Base-by-base conservation (phyloP, 2,329 filamentous ascomycete genomes). In the Neodidymelliopsis sp. region DNA sequence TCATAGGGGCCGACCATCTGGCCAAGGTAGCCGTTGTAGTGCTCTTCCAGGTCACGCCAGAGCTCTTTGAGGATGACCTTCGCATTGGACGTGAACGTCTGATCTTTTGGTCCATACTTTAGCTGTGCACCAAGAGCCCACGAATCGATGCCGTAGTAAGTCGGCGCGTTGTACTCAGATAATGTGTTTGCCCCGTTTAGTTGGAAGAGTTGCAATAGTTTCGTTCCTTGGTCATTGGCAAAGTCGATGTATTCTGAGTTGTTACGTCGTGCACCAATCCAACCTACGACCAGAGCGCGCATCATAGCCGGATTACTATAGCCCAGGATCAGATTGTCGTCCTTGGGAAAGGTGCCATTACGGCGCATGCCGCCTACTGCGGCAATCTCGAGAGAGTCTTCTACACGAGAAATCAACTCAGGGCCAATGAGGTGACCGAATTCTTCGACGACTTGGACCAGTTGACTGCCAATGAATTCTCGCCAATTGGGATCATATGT, bases 281-380 rank as follows among this genome's bases (percentile, higher is more conserved):
- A 77, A 11, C 74, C 73, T 2, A 74, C 69, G 1, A 65, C 65
- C 22, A 74, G 68, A 4, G 69, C 69, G 4, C 75, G 70, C 75
- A 77, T 77, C 27, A 76, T 62, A 0, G 20, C 61, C 1, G 76
- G 76, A 54, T 79, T 79, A 2, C 72, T 72, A 55, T 77, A 77
- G 0, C 47, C 47, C n/a, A 50, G 10, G 6, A 35, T 45, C 10
- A 50, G 25, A 4, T 50, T 50, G 15, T 50, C 47, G n/a, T 41
- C 40, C 16, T 50, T 4, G 5, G 47, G 47, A 19, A 50, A 50
- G 4, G 47, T 50, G 19, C 47, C 47, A 8, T 50, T 45, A 16
- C 47, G 47, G 15, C 47, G 47, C 47, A 50, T 50, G 11, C 47
- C 40, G 9, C 47, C 40, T n/a, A 50, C 18, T 15, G 47, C 47